phyloP scores from a whole-genome alignment of 2,329 filamentous ascomycete genomes.

The Aureobasidium vineae region DNA sequence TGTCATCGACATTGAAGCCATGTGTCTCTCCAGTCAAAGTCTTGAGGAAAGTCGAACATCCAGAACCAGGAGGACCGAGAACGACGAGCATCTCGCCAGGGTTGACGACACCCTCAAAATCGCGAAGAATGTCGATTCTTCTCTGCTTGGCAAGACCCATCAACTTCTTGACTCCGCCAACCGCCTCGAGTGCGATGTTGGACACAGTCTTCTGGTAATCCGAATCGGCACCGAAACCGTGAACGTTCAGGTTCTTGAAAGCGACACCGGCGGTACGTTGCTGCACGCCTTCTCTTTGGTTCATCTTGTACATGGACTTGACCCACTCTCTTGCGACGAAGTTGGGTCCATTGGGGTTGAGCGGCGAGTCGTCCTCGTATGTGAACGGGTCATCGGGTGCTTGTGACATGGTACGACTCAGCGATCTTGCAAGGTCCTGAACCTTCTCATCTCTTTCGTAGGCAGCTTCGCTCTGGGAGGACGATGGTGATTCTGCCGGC shows the following conservation, averaged over 20 bases:
- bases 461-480: slow-evolving; percentile 15
- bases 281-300: slow-evolving; percentile 44
- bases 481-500: slow-evolving; percentile 18
- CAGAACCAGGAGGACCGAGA: slow-evolving; percentile 64
- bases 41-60: slow-evolving; percentile 83
- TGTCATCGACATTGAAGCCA: slow-evolving; percentile 69
- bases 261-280: slow-evolving; percentile 48
- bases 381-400: slow-evolving; percentile 41
- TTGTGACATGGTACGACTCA: slow-evolving; percentile 25
- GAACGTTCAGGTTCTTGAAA: slow-evolving; percentile 50
- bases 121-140: slow-evolving; percentile 60
- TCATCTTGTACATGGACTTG: slow-evolving; percentile 51
- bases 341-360: slow-evolving; percentile 49
- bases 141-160: slow-evolving; percentile 35
- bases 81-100: slow-evolving; percentile 75
- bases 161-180: slow-evolving; percentile 41
- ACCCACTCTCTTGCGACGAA: slow-evolving; percentile 52
- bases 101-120: slow-evolving; percentile 66
- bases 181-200: slow-evolving; percentile 46
- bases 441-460: slow-evolving; percentile 23
- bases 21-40: slow-evolving; percentile 80
- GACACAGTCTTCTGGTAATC: slow-evolving; percentile 54
- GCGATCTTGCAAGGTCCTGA: slow-evolving; percentile 2
- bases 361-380: slow-evolving; percentile 41
- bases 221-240: slow-evolving; percentile 50